These are phyloP conservation scores for Globisporangium alternatum DNA, from an alignment of 352 stramenopile genomes.

Conservation along the genomic window DNA sequence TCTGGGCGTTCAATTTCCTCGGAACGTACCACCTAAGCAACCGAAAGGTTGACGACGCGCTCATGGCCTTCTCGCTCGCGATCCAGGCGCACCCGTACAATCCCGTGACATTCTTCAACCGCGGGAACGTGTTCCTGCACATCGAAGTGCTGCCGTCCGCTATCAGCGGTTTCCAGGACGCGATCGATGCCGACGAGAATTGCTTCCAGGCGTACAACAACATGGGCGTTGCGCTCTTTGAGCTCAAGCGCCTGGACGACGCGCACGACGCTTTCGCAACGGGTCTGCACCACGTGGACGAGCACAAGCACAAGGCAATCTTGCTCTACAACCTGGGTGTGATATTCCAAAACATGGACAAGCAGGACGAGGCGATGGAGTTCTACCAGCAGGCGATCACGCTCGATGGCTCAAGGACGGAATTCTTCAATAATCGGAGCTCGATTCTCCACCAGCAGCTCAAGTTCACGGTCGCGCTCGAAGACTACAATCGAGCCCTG, in stretches of 20 bases:
- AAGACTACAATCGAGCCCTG: constrained; percentile 53
- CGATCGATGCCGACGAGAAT: constrained; percentile 35
- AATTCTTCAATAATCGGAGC: constrained; percentile 62
- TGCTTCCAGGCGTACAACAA: constrained; percentile 48
- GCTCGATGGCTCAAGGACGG: constrained; percentile 30
- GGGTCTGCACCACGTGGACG: constrained; percentile 28
- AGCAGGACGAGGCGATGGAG: constrained; percentile 39
- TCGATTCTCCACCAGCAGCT: constrained; percentile 53
- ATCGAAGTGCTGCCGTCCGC: constrained; percentile 36
- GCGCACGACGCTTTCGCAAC: constrained; percentile 40
- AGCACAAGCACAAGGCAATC: constrained; percentile 27
- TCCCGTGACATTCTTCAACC: constrained; percentile 46
- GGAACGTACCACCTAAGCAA: constrained; percentile 29
- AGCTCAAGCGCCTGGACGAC: constrained; percentile 42
- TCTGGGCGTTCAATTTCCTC: constrained; percentile 53
- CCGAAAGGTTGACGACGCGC: constrained; percentile 38
- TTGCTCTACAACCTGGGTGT: constrained; percentile 52
- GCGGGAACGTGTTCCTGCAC: constrained; percentile 46
- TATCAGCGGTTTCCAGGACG: constrained; percentile 44
- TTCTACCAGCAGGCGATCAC: constrained; percentile 54
- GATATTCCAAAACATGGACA: constrained; percentile 33
- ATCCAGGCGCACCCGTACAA: constrained; percentile 41
- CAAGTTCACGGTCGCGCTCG: constrained; percentile 43
- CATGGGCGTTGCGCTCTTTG: constrained; percentile 41
- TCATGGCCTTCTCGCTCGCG: constrained; percentile 49